Percentiles rank a stretch among this genome's conserved stretches.
phyloP scores from a whole-genome alignment of 306 rosid genomes.

The Acmispon strigosus region DNA sequence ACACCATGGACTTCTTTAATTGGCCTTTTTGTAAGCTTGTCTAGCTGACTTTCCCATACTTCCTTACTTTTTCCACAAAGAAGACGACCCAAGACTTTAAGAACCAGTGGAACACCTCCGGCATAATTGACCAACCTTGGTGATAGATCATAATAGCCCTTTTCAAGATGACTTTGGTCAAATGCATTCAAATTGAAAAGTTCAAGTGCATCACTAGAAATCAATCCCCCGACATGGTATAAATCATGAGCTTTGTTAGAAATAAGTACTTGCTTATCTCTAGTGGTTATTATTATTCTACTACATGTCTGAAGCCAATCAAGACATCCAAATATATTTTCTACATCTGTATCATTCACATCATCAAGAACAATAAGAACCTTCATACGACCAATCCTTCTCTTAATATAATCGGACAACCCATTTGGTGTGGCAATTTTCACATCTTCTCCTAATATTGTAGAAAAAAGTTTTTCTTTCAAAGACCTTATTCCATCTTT shows the following conservation, averaged over 20 bases:
- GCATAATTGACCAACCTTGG: not conserved
- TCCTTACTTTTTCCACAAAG: not conserved
- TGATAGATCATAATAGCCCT: not conserved
- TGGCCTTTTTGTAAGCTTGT: not conserved
- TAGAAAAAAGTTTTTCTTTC: not conserved
- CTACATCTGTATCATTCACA: not conserved
- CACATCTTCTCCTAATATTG: not conserved
- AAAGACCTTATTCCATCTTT: not conserved
- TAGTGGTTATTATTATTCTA: not conserved
- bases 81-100: not conserved
- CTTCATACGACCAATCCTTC: not conserved
- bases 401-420: not conserved
- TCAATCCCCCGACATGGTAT: not conserved
- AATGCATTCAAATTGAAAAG: not conserved
- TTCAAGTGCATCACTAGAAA: not conserved
- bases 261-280: too few species aligned
- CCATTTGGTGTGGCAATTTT: not conserved
- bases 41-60: not conserved
- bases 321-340: not conserved
- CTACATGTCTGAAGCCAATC: not conserved
- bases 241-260: too few species aligned
- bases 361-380: conserved; percentile 7
- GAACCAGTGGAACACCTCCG: not conserved
- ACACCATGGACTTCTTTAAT: not conserved
- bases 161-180: not conserved